Conservation (phyloP, 768 basidiomycete species). For the Cystobasidium ongulense region DNA sequence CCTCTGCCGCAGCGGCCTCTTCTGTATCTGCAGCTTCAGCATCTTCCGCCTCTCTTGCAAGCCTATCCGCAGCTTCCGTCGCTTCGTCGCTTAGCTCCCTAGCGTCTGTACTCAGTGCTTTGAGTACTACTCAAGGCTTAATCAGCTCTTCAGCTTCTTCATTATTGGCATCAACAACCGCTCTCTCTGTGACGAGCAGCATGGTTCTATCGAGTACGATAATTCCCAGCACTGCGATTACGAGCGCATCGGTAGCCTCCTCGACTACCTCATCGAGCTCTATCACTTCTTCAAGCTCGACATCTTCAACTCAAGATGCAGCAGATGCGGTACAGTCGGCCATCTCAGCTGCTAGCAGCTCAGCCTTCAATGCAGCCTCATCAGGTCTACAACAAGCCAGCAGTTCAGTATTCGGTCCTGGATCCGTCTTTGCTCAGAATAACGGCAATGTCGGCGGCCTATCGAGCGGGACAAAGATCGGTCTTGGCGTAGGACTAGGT, state of each 20-base stretch:
- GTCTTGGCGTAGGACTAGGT: slow-evolving; percentile 11
- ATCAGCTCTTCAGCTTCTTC: neutral
- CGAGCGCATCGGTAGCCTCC: neutral
- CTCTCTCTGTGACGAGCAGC: neutral
- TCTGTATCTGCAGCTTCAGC: neutral
- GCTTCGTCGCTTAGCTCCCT: neutral
- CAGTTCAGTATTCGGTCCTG: slow-evolving; percentile 4
- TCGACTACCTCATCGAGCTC: neutral
- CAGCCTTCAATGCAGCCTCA: slow-evolving; percentile 15
- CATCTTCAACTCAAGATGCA: neutral
- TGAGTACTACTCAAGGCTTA: neutral
- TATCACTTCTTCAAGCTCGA: neutral
- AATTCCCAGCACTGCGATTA: neutral
- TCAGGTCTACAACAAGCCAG: slow-evolving; percentile 1
- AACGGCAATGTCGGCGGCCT: slow-evolving; percentile 3
- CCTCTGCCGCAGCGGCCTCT: neutral
- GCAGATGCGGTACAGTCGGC: neutral
- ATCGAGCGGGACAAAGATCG: slow-evolving; percentile 12
- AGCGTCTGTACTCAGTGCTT: neutral
- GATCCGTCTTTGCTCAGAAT: neutral
- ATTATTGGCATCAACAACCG: neutral
- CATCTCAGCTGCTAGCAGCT: neutral
- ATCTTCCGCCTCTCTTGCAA: slow-evolving; percentile 7
- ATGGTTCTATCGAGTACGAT: neutral
- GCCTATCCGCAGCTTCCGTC: neutral